A percentile compares a stretch with the other conserved stretches of the same genome.
These are phyloP conservation scores for Apiosordaria backusii DNA, from an alignment of 495 filamentous ascomycete species.

Conservation along the genomic window DNA sequence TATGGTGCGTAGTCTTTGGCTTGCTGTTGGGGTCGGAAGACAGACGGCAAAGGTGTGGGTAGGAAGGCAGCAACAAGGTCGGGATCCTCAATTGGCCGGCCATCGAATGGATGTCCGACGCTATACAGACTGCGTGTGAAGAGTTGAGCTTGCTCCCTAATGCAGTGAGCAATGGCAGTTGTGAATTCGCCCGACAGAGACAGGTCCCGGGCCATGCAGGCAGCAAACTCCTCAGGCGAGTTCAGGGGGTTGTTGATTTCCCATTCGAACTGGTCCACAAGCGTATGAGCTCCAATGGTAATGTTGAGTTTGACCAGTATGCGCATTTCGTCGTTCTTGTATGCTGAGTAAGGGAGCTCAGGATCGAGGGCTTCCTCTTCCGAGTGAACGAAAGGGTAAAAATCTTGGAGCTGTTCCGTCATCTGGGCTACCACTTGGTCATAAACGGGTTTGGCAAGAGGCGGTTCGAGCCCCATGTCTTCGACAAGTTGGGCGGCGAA, in stretches of 20 bases:
- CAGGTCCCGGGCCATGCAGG: conserved; percentile 83
- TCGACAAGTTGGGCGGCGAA: conserved; percentile 90
- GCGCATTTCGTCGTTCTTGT: conserved; percentile 98
- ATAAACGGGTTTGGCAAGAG: conserved; percentile 64
- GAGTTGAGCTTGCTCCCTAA: conserved; percentile 89
- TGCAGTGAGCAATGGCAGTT: conserved; percentile 94
- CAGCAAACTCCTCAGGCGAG: conserved; percentile 89
- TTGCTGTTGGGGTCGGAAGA: conserved; percentile 84
- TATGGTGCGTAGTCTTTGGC: conserved; percentile 91
- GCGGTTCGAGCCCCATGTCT: conserved; percentile 71
- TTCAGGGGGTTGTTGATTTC: conserved; percentile 94
- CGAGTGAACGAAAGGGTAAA: conserved; percentile 83
- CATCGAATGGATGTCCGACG: conserved; percentile 90
- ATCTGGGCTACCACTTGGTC: conserved; percentile 78
- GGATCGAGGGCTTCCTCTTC: conserved; percentile 89
- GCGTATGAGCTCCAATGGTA: conserved; percentile 90
- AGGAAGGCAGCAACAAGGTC: conserved; percentile 84
- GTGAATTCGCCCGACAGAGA: conserved; percentile 93
- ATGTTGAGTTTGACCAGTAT: conserved; percentile 94
- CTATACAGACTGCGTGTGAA: conserved; percentile 93
- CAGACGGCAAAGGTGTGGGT: conserved; percentile 72
- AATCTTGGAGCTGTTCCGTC: conserved; percentile 86
- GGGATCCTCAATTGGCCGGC: conserved; percentile 84
- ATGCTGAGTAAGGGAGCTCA: conserved; percentile 83
- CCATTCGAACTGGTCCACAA: conserved; percentile 98